Evolutionary conservation across 139 green algal species (phyloP).

Genomic region (Tetradesmus obliquus): DNA sequence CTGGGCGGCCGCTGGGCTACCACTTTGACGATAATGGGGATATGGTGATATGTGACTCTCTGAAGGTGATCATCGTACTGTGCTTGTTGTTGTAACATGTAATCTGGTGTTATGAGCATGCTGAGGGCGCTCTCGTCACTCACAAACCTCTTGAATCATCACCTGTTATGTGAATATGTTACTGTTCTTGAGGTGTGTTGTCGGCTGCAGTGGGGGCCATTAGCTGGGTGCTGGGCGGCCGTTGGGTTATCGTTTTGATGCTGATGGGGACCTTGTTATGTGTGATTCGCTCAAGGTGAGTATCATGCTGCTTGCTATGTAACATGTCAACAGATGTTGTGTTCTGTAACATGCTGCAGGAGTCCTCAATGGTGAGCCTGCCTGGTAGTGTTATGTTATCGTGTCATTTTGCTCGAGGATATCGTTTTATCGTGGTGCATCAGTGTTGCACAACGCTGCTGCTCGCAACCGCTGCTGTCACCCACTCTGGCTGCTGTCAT

Average conservation of each 20-base stretch:
- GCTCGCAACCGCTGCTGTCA: neutral
- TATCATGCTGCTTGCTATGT: neutral
- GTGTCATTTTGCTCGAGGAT: neutral
- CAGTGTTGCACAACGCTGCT: neutral
- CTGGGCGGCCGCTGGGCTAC: conserved; percentile 44
- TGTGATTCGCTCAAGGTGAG: conserved; percentile 49
- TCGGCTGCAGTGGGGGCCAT: too few species aligned
- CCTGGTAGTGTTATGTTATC: neutral
- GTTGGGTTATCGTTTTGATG: conserved; percentile 30
- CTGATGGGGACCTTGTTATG: conserved; percentile 38
- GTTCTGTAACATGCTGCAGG: neutral
- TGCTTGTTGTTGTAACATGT: neutral
- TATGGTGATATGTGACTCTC: conserved; percentile 49
- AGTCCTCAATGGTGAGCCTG: neutral
- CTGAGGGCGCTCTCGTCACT: neutral
- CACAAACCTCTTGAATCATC: too few species aligned
- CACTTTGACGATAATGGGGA: conserved; percentile 31
- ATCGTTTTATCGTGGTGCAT: too few species aligned
- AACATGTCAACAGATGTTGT: neutral
- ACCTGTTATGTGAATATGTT: too few species aligned
- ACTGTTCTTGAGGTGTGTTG: too few species aligned
- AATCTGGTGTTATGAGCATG: neutral
- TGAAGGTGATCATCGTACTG: conserved; percentile 1
- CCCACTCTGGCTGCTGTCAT: too few species aligned
- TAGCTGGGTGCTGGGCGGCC: conserved; percentile 25